Base-by-base conservation (phyloP, 177 flowering plant genomes). In the Telopea speciosissima region DNA sequence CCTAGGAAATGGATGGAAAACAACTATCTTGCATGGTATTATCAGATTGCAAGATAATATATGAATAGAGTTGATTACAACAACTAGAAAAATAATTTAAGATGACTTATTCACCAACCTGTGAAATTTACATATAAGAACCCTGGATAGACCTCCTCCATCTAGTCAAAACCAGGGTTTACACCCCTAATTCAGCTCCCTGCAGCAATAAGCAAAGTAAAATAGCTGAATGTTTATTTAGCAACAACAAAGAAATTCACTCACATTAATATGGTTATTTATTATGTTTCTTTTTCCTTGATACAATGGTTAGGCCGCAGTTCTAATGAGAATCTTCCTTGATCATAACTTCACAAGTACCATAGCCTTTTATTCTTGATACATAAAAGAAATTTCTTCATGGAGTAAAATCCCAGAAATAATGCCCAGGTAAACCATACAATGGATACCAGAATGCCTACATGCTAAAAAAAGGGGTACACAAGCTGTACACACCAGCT, bases 131-230 rank as follows among this genome's bases (percentile, higher is more conserved):
- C 4, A 63, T 63, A 62, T 12, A 45, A 21, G 56, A 68, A 54
- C 40, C 42, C 14, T 13, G 56, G 68, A 71, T 58, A 33, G 22
- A 33, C 24, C 25, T 72, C 22, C 63, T 24, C 40, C 40, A 24
- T 21, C 12, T 24, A 31, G 45, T 26, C 63, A 24, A 31, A 68
- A 54, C 52, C 45, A 52, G 36, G n/a, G 21, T 17, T 36, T 14
- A 44, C 9, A 23, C 67, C 24, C 52, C 22, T 11, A n/a, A 45
- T 28, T 70, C 58, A 70, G 3, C 36, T 67, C n/a, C 52, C 70
- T 40, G 65, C 70, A 62, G 26, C 33, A 68, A 56, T 33, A 64
- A 72, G 24, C 16, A 72, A 72, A 21, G 19, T 14, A n/a, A 67
- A 42, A 3, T 71, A 28, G 26, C 42, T 52, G 26, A 73, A 28